Percentiles rank a stretch among this genome's conserved stretches.
These are phyloP conservation scores for Talaromyces trachyspermus DNA, from an alignment of 495 filamentous ascomycete species.

Conservation along the genomic window DNA sequence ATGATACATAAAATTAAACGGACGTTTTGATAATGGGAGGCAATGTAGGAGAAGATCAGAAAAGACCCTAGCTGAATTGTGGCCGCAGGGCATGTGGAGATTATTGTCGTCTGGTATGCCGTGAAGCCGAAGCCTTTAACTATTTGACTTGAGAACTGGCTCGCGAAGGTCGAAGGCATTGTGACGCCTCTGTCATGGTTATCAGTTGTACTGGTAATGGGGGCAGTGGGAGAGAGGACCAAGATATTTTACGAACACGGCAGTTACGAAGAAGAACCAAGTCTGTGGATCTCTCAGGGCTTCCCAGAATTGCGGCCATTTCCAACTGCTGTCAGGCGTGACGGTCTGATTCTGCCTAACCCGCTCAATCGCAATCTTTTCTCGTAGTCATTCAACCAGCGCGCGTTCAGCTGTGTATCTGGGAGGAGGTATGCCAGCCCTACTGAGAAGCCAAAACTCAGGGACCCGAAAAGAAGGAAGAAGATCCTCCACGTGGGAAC, in stretches of 20 bases:
- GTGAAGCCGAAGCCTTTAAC: neutral
- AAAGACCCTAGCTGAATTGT: neutral
- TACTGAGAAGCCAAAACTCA: neutral
- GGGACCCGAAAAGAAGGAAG: neutral
- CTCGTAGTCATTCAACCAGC: neutral
- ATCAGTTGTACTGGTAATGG: neutral
- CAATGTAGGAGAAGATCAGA: neutral
- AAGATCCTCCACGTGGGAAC: neutral
- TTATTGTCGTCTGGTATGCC: neutral
- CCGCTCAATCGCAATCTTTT: neutral
- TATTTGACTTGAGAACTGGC: neutral
- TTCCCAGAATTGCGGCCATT: neutral
- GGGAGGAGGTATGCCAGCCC: neutral
- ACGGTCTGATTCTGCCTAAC: neutral
- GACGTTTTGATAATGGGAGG: neutral
- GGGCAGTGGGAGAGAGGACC: neutral
- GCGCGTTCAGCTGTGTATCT: neutral
- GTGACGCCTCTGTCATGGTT: neutral
- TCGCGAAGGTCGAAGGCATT: neutral
- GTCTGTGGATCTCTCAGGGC: neutral
- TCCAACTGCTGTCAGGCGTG: neutral
- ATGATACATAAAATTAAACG: neutral
- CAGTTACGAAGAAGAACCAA: neutral
- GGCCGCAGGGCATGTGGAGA: neutral
- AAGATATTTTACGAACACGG: neutral